Evolutionary conservation across 768 basidiomycete genomes (phyloP).

Genomic region (Tricholoma matsutake): DNA sequence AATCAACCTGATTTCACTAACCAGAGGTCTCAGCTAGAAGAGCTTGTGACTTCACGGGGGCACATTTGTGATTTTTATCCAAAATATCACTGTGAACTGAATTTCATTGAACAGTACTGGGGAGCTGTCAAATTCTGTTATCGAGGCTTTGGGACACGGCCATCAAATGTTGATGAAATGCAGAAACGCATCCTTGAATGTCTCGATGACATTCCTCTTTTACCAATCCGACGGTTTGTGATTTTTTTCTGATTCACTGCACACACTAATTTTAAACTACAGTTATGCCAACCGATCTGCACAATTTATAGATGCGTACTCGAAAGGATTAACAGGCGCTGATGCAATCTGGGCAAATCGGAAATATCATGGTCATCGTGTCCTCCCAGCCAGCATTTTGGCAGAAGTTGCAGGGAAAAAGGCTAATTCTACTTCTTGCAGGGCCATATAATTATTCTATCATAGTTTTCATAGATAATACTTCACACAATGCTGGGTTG

Average conservation of each 20-base stretch:
- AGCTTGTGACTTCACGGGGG: conserved; percentile 19
- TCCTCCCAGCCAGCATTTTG: not conserved
- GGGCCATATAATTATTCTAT: too few species aligned
- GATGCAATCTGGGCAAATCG: not conserved
- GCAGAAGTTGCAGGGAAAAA: not conserved
- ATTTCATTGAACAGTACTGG: conserved; percentile 20
- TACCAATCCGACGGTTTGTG: conserved; percentile 18
- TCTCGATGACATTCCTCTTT: conserved; percentile 25
- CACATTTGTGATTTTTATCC: conserved; percentile 33
- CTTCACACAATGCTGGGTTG: not conserved
- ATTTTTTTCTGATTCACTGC: not conserved
- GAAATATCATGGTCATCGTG: not conserved
- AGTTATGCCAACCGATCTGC: not conserved
- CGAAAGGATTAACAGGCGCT: not conserved
- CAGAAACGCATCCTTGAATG: conserved; percentile 23
- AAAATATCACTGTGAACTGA: conserved; percentile 28
- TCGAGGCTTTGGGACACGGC: conserved; percentile 12
- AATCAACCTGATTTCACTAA: too few species aligned
- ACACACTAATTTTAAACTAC: not conserved
- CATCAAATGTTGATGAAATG: conserved; percentile 23
- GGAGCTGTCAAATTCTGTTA: conserved; percentile 34
- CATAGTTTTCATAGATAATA: not conserved
- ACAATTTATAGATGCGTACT: not conserved
- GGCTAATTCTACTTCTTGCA: not conserved
- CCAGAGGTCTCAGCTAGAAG: conserved; percentile 16